Evolutionary conservation across 2,329 filamentous ascomycete species (phyloP).

Genomic region (Huntiella decipiens): DNA sequence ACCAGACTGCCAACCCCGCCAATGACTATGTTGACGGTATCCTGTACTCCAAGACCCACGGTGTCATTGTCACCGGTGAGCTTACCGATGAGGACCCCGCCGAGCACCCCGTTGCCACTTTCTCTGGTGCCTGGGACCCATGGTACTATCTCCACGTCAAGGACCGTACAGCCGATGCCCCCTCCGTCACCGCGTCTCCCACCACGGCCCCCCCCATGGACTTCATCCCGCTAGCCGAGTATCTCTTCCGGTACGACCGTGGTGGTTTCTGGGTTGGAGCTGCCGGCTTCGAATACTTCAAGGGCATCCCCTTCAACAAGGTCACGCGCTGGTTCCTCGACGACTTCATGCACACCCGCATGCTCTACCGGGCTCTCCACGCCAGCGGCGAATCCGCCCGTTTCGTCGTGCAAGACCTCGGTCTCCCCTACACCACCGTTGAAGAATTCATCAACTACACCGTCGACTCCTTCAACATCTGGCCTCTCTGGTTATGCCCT

Average conservation of each 20-base stretch:
- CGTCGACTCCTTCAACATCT: slow-evolving; percentile 30
- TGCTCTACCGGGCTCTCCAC: slow-evolving; percentile 55
- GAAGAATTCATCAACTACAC: slow-evolving; percentile 38
- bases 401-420: slow-evolving; percentile 51
- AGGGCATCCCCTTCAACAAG: slow-evolving; percentile 41
- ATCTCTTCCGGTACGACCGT: slow-evolving; percentile 59
- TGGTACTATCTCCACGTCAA: slow-evolving; percentile 62
- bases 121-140: slow-evolving; percentile 41
- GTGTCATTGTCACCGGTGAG: slow-evolving; percentile 46
- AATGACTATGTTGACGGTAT: slow-evolving; percentile 61
- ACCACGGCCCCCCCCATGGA: slow-evolving; percentile 21
- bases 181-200: slow-evolving; percentile 9
- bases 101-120: slow-evolving; percentile 28
- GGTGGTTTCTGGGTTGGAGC: slow-evolving; percentile 57
- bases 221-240: slow-evolving; percentile 49
- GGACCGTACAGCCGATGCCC: slow-evolving; percentile 20
- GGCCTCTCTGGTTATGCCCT: slow-evolving; percentile 42
- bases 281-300: slow-evolving; percentile 49
- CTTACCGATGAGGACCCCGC: slow-evolving; percentile 34
- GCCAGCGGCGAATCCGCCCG: slow-evolving; percentile 43
- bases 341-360: slow-evolving; percentile 54
- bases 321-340: slow-evolving; percentile 50
- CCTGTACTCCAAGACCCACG: slow-evolving; percentile 39
- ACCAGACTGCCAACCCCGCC: slow-evolving; percentile 23
- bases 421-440: slow-evolving; percentile 32